Conservation (phyloP, 2,329 filamentous ascomycete species). For the Hypoxylon sp. region DNA sequence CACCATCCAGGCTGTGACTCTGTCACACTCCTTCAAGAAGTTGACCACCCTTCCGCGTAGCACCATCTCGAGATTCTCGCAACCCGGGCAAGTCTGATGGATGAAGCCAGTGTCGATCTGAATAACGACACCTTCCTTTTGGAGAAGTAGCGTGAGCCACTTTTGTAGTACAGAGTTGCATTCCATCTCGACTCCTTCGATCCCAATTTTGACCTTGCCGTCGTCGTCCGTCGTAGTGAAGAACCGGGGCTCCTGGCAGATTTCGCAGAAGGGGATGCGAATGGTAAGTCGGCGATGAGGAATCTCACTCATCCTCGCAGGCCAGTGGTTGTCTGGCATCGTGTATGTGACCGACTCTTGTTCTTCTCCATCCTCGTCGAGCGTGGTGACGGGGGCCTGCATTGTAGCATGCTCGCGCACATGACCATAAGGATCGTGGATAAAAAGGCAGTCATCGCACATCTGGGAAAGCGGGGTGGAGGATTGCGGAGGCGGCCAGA, state of each 20-base stretch:
- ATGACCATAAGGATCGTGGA: background rate
- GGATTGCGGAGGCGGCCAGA: constrained; percentile 28
- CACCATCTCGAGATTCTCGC: constrained; percentile 30
- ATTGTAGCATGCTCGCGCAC: too few relatives aligned
- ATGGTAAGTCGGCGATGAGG: constrained; percentile 28
- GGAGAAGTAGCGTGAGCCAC: constrained; percentile 11
- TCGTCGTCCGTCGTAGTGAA: background rate
- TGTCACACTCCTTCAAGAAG: constrained; percentile 10
- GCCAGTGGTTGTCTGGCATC: background rate
- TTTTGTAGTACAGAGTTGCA: constrained; percentile 33
- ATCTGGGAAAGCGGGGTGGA: background rate
- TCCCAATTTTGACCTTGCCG: constrained; percentile 5
- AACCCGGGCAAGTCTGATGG: constrained; percentile 32
- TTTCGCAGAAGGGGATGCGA: constrained; percentile 34
- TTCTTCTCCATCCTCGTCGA: too few relatives aligned
- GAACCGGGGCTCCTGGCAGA: constrained; percentile 32
- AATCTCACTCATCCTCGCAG: constrained; percentile 10
- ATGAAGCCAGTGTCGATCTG: constrained; percentile 34
- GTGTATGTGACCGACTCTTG: too few relatives aligned
- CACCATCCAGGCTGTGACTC: constrained; percentile 31
- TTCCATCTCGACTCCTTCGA: constrained; percentile 36
- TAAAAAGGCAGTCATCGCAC: constrained; percentile 28
- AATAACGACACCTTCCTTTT: constrained; percentile 7
- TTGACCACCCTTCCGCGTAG: constrained; percentile 24
- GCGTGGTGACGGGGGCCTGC: too few relatives aligned